Evolutionary conservation across 2,329 filamentous ascomycete species (phyloP), one percentile per base, ranked within the genome.

Genomic region (Xylaria sp.): DNA sequence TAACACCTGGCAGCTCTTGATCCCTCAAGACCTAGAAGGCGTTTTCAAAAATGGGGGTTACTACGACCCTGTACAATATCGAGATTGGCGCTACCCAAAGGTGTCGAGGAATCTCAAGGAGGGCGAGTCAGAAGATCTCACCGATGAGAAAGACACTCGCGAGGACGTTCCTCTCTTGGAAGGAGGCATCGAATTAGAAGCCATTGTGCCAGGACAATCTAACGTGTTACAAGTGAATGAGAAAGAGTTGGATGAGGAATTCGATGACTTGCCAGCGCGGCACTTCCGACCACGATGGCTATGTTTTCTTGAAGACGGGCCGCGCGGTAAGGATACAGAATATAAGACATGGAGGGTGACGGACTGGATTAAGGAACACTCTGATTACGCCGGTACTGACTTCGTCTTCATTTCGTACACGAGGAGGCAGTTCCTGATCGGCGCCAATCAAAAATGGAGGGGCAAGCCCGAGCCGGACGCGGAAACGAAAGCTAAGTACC

Each of bases 331-430:
- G 1, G 49, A 52, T 13, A 54, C 55, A 12, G 46, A 58, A 1
- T 73, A 69, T 20, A 71, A 75, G 39, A 76, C 71, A 0, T 54
- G 75, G 49, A 72, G 73, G n/a, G 76, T 78, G 20, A 71, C 67
- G 0, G 72, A 76, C 23, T 78, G 71, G 61, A 66, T 75, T 7
- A n/a, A 59, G 25, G 25, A 74, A 33, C 59, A 75, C 43, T 75
- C 72, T 8, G 73, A 66, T 12, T 48, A 77, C 20, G 61, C 66
- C 0, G 69, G 75, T 18, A 70, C 79, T 4, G 76, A 75, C 15
- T 83, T 83, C 49, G 71, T 83, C 3, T 82, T 84, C 60, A 73
- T 83, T 13, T 80, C 79, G 0, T 84, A 83, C 66, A 83, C 82
- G 0, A 75, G 78, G 6, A 75, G 78, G 55, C 82, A 84, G 54